A percentile compares a stretch with the other conserved stretches of the same genome.
Evolutionary conservation across 208 protist genomes (phyloP).

Genomic region (Trypanosoma vivax): DNA sequence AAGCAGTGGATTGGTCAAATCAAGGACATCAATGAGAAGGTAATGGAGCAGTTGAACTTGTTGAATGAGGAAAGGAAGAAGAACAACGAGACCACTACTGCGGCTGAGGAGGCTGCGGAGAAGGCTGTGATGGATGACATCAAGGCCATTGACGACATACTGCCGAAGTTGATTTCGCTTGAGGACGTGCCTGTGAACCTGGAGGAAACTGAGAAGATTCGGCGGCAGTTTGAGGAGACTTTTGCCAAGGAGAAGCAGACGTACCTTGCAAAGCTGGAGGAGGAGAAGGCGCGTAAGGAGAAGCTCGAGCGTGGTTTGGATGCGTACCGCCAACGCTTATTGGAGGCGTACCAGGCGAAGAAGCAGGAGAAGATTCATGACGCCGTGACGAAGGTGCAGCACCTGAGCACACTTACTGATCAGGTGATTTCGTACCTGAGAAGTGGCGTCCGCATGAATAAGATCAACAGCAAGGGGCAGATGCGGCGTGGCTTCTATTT

Average conservation of each 20-base stretch:
- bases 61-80: slow-evolving; percentile 70
- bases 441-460: slow-evolving; percentile 81
- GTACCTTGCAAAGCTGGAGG: slow-evolving; percentile 72
- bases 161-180: slow-evolving; percentile 86
- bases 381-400: slow-evolving; percentile 76
- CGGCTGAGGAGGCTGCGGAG: slow-evolving; percentile 72
- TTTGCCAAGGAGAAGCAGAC: slow-evolving; percentile 77
- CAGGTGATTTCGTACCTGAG: slow-evolving; percentile 84
- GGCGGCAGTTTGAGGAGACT: slow-evolving; percentile 82
- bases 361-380: slow-evolving; percentile 82
- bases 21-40: slow-evolving; percentile 82
- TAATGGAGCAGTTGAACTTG: slow-evolving; percentile 60
- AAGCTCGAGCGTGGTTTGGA: slow-evolving; percentile 85
- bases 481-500: slow-evolving; percentile 81
- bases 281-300: slow-evolving; percentile 80
- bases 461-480: slow-evolving; percentile 76
- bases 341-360: slow-evolving; percentile 69
- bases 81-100: slow-evolving; percentile 53
- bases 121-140: slow-evolving; percentile 73
- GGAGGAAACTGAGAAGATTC: slow-evolving; percentile 81
- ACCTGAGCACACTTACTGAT: slow-evolving; percentile 75
- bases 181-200: slow-evolving; percentile 74
- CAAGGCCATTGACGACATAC: slow-evolving; percentile 77
- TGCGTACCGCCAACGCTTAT: slow-evolving; percentile 70
- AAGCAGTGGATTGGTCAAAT: slow-evolving; percentile 89